Base-by-base conservation (phyloP, 139 green algal species). In the Zygnema circumcarinatum region DNA sequence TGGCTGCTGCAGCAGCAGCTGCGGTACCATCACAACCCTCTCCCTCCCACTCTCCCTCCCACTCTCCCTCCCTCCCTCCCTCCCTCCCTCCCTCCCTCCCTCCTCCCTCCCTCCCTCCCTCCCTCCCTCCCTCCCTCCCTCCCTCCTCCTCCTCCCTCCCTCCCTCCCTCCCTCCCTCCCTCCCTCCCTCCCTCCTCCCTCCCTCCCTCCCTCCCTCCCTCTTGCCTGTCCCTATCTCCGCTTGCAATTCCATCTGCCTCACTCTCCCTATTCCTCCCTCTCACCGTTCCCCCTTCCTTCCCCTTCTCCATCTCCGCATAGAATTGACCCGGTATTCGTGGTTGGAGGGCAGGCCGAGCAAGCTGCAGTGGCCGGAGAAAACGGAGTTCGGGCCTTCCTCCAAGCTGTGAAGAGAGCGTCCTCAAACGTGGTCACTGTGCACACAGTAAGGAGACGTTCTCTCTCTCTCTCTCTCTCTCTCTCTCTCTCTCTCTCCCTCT, bases 401-500 rank as follows among this genome's bases (percentile, higher is more conserved):
- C 47, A 81, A 7, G 83, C 83, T 16, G 76, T 88, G 35, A 38
- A 88, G 33, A 47, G 83, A 22, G 83, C 83, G n/a, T 81, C 83
- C 52, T 32, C 76, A 21, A 88, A 25, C 1, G 83, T 88, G 1
- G 33, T 40, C 39, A 88, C 36, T 21, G 39, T 88, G 42, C 83
- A 88, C 11, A 73, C 83, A 72, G 81, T 87, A 72, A 35, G 81
- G 31, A 31, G 78, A 85, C 53, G 35, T 40, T n/a, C 74, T 68
- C 29, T n/a, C 1, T 69, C 32, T 2, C 31, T 1, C 74, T 20
- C 32, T 81, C 31, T 42, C 32, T 81, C 2, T 33, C 31, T 40
- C 29, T 3, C 32, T 69, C 16, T n/a, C n/a, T n/a, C 73, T 1
- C 1, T 1, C 72, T 1, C 72, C 72, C 1, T 38, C 42, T 25